phyloP scores from a whole-genome alignment of 2,329 filamentous ascomycete genomes.

The Sporothrix sp. region DNA sequence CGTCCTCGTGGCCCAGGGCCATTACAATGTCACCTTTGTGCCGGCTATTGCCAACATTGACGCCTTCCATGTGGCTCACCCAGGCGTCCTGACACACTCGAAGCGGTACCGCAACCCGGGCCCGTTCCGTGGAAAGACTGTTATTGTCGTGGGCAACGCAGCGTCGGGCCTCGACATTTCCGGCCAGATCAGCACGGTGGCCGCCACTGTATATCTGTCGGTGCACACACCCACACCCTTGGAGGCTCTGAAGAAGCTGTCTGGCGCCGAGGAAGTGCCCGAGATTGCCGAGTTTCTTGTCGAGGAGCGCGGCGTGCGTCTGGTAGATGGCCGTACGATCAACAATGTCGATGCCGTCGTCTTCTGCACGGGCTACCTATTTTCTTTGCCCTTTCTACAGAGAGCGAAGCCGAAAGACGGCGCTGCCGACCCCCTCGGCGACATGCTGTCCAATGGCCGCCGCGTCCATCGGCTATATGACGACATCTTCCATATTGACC shows the following conservation, averaged over 20 bases:
- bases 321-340: slow-evolving; percentile 55
- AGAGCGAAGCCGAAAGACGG: slow-evolving; percentile 14
- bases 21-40: slow-evolving; percentile 60
- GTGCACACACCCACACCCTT: slow-evolving; percentile 42
- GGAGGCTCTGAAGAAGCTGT: slow-evolving; percentile 34
- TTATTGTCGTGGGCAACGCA: slow-evolving; percentile 74
- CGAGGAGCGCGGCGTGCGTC: slow-evolving; percentile 49
- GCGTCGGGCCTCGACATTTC: slow-evolving; percentile 80
- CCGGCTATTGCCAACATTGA: slow-evolving; percentile 52
- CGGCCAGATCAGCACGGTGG: slow-evolving; percentile 57
- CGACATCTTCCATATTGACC: slow-evolving; percentile 65
- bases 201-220: slow-evolving; percentile 54
- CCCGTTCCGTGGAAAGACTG: slow-evolving; percentile 57
- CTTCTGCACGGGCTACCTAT: slow-evolving; percentile 87
- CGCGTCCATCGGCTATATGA: slow-evolving; percentile 65
- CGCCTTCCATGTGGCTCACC: slow-evolving; percentile 50
- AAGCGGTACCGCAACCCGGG: slow-evolving; percentile 67
- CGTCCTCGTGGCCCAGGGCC: slow-evolving; percentile 64
- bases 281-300: slow-evolving; percentile 49
- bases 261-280: slow-evolving; percentile 40
- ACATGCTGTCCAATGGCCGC: slow-evolving; percentile 55
- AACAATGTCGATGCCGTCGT: slow-evolving; percentile 63
- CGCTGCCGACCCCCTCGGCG: slow-evolving; percentile 13
- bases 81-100: slow-evolving; percentile 58
- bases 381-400: slow-evolving; percentile 64